A percentile compares a stretch with the other conserved stretches of the same genome.
These are phyloP conservation scores for Hibiscus trionum DNA, from an alignment of 345 rosid genomes.

Conservation along the genomic window DNA sequence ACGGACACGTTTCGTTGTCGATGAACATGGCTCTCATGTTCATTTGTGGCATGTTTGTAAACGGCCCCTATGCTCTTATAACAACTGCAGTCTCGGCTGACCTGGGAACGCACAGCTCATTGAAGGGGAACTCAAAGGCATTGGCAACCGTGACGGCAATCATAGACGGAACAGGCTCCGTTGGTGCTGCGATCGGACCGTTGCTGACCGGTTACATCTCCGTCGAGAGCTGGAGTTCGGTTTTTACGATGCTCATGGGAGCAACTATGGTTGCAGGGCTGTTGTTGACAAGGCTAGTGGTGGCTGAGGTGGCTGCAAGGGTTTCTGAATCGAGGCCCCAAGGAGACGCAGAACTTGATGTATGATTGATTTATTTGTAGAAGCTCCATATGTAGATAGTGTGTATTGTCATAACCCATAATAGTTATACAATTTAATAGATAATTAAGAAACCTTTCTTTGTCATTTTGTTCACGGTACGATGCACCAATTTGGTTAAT, in stretches of 20 bases:
- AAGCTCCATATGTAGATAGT: neutral
- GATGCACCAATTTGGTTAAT: no score
- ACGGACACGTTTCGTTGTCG: slow-evolving; percentile 61
- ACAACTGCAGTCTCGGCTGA: slow-evolving; percentile 75
- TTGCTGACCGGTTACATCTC: slow-evolving; percentile 79
- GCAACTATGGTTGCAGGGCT: slow-evolving; percentile 76
- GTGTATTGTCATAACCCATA: neutral
- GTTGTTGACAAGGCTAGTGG: slow-evolving; percentile 61
- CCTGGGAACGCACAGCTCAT: slow-evolving; percentile 59
- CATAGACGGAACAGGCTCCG: slow-evolving; percentile 90
- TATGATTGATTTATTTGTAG: neutral
- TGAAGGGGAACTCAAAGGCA: no score
- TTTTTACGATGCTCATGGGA: slow-evolving; percentile 85
- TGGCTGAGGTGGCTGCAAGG: slow-evolving; percentile 74
- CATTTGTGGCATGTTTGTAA: no score
- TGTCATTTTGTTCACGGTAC: no score
- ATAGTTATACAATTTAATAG: no score
- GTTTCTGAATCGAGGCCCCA: slow-evolving; percentile 38
- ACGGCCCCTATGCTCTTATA: no score
- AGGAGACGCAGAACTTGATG: slow-evolving; percentile 16
- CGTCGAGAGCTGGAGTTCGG: slow-evolving; percentile 73
- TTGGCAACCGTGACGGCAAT: slow-evolving; percentile 76
- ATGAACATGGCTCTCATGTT: no score
- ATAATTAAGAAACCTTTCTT: no score
- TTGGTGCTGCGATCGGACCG: slow-evolving; percentile 93